Evolutionary conservation across 495 filamentous ascomycete genomes (phyloP), one percentile per base, ranked within the genome.

Genomic region (Ramalina intermedia): DNA sequence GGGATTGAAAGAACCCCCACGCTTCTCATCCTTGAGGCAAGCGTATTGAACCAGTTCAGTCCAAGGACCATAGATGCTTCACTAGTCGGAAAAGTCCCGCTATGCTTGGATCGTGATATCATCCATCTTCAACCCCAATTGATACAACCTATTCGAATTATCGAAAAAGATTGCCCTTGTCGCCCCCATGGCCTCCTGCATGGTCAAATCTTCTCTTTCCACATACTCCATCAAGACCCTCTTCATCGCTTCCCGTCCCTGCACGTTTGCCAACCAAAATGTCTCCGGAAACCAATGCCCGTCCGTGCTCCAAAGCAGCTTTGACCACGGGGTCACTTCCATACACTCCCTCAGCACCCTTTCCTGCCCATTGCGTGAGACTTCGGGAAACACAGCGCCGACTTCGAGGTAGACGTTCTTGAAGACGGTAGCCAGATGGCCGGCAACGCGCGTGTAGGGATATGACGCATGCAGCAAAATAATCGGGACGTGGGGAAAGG

Each of bases 381-480:
- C 63, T 63, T 76, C 81, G 2, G 85, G 85, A 55, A 91, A 93
- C 0, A 91, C 82, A 58, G 86, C 82, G 0, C 87, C 85, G 43
- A 91, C 75, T 55, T 93, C 87, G 11, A 86, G 74, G 61, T 87
- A 91, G 8, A 85, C 84, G 64, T 93, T 87, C 23, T 75, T 71
- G 61, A 87, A 93, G 4, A 84, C 78, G 0, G 73, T 74, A 2
- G 87, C 81, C 41, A 94, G 71, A 59, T 93, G 91, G 1, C 82
- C 87, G 1, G 79, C 81, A 61, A 89, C 81, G 16, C 78, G 75
- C 0, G 82, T 90, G 57, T 83, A 93, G 0, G 87, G 87, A 59
- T 94, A 94, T 0, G 82, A 73, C 2, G 85, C 79, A 57, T 93
- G 85, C 18, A 94, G 71, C 17, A 94, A 65, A 11, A 94, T 82